These are phyloP conservation scores for Sporothrix pallida DNA, from an alignment of 2,329 filamentous ascomycete species.

Conservation along the genomic window DNA sequence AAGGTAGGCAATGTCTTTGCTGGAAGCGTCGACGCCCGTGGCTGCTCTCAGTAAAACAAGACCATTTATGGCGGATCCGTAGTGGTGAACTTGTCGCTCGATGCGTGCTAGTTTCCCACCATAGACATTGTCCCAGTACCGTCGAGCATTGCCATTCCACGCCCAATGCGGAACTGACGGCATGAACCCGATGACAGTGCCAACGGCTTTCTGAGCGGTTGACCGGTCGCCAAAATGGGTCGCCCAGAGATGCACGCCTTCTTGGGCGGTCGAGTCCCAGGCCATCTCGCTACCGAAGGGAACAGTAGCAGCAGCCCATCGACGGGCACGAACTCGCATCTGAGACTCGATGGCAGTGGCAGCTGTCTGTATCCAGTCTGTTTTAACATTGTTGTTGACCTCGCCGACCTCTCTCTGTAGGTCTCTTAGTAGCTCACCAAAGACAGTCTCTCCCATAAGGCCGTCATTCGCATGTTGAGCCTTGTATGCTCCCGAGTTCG, in stretches of 20 bases:
- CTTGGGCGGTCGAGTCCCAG: neutral
- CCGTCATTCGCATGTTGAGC: neutral
- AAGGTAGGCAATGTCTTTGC: neutral
- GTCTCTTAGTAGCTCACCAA: neutral
- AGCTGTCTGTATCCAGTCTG: neutral
- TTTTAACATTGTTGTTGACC: neutral
- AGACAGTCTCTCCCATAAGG: neutral
- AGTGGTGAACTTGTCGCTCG: constrained; percentile 62
- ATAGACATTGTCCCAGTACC: constrained; percentile 65
- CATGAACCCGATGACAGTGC: constrained; percentile 53
- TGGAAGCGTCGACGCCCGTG: neutral
- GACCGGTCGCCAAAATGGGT: neutral
- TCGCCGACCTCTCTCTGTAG: neutral
- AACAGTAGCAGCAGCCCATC: neutral
- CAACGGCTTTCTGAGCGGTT: neutral
- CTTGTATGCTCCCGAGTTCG: neutral
- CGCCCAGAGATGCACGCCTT: neutral
- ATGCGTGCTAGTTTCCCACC: constrained; percentile 51
- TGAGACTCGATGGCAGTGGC: neutral
- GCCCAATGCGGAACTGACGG: constrained; percentile 66
- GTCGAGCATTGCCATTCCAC: constrained; percentile 65
- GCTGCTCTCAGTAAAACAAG: neutral
- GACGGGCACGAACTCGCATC: neutral
- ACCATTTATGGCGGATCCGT: neutral
- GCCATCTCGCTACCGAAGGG: neutral